phyloP scores from a whole-genome alignment of 148 eudicot genomes.

The Rhododendron henanense region DNA sequence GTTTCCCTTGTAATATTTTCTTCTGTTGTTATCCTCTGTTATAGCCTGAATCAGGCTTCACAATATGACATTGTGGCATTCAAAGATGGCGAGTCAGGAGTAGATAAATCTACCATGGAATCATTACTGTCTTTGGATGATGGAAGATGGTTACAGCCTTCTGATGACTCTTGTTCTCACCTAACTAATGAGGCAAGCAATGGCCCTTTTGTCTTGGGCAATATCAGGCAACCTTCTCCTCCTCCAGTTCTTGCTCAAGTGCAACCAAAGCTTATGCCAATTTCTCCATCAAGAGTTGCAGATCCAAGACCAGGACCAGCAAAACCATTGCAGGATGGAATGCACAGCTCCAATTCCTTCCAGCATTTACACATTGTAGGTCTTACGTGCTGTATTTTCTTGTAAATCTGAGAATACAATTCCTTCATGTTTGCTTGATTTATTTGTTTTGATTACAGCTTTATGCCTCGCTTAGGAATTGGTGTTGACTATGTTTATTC shows the following conservation, averaged over 20 bases:
- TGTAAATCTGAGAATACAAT: background rate
- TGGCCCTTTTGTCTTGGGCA: slow-evolving; percentile 30
- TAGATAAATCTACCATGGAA: slow-evolving; percentile 59
- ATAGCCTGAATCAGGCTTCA: slow-evolving; percentile 47
- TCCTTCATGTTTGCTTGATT: background rate
- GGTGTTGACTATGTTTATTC: background rate
- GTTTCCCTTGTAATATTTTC: slow-evolving; percentile 24
- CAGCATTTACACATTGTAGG: slow-evolving; percentile 91
- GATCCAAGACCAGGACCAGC: slow-evolving; percentile 97
- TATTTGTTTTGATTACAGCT: background rate
- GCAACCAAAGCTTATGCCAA: slow-evolving; percentile 50
- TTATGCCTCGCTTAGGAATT: background rate
- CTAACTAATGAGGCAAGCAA: slow-evolving; percentile 20
- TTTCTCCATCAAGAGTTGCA: slow-evolving; percentile 90
- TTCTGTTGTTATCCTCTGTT: slow-evolving; percentile 14
- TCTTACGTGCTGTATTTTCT: slow-evolving; percentile 9
- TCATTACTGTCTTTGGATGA: slow-evolving; percentile 84
- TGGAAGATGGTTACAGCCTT: slow-evolving; percentile 72
- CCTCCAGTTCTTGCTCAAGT: slow-evolving; percentile 96
- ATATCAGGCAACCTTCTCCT: slow-evolving; percentile 88
- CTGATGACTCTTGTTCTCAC: slow-evolving; percentile 35
- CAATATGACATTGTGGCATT: slow-evolving; percentile 38
- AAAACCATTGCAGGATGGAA: slow-evolving; percentile 51
- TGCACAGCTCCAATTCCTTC: slow-evolving; percentile 51
- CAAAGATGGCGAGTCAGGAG: slow-evolving; percentile 37